These are phyloP conservation scores for Leishmania aethiopica DNA, from an alignment of 208 protist genomes.

Conservation along the genomic window DNA sequence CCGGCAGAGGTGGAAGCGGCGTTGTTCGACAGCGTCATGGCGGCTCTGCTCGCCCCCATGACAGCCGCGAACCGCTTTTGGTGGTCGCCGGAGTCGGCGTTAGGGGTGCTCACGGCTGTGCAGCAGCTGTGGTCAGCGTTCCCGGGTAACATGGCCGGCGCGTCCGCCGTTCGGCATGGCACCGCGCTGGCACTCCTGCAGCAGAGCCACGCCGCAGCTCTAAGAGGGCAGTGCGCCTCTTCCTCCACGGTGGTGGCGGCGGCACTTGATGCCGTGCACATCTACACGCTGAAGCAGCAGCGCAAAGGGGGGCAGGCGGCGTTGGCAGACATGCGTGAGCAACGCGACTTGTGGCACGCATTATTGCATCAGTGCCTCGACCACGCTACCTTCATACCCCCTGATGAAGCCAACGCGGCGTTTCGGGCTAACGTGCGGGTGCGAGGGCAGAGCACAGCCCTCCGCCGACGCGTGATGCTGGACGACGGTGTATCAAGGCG, in stretches of 20 bases:
- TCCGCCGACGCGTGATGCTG: conserved; percentile 19
- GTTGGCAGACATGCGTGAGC: not conserved
- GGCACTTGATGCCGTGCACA: conserved; percentile 22
- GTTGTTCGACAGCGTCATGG: conserved; percentile 19
- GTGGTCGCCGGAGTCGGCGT: conserved; percentile 20
- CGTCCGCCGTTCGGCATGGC: conserved; percentile 13
- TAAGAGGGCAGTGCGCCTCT: not conserved
- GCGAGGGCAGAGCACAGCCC: not conserved
- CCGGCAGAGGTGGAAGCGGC: conserved; percentile 27
- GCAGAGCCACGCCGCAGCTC: conserved; percentile 4
- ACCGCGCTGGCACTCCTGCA: conserved; percentile 30
- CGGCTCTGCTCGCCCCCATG: conserved; percentile 29
- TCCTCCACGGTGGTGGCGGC: not conserved
- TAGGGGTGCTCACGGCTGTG: conserved; percentile 23
- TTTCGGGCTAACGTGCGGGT: not conserved
- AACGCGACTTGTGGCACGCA: conserved; percentile 11
- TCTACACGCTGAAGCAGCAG: conserved; percentile 20
- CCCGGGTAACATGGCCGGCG: not conserved
- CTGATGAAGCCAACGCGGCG: conserved; percentile 11
- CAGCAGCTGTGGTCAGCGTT: conserved; percentile 28
- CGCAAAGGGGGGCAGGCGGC: not conserved
- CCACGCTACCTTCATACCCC: conserved; percentile 16
- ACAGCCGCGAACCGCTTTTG: conserved; percentile 16
- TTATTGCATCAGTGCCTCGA: conserved; percentile 27
- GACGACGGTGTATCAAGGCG: conserved; percentile 19